These are phyloP conservation scores for Solanum hybrid DNA, from an alignment of 305 asterid species.

Conservation along the genomic window DNA sequence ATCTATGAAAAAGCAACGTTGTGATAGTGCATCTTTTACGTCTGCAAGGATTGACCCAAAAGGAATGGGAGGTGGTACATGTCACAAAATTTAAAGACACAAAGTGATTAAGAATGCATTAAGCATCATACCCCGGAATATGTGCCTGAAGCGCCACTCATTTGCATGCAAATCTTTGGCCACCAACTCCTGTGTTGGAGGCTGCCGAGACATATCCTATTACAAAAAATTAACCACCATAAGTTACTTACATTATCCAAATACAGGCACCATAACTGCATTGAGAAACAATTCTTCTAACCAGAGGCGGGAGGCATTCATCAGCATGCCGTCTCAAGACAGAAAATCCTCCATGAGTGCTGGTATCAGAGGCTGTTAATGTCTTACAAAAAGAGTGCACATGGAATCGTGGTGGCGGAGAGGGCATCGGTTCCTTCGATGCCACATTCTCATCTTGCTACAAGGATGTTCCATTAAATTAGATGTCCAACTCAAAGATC, in stretches of 20 bases:
- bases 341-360: conserved; percentile 20
- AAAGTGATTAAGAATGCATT: background rate
- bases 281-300: conserved; percentile 11
- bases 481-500: conserved; percentile 6
- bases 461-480: conserved; percentile 6
- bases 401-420: conserved; percentile 10
- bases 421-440: conserved; percentile 39
- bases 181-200: conserved; percentile 87
- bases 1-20: background rate
- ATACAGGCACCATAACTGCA: background rate
- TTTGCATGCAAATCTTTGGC: conserved; percentile 90
- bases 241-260: background rate
- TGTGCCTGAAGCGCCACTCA: conserved; percentile 89
- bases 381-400: conserved; percentile 19
- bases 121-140: conserved; percentile 66
- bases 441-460: conserved; percentile 71
- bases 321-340: conserved; percentile 17
- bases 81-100: background rate
- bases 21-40: background rate
- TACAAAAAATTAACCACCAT: background rate
- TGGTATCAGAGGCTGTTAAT: conserved; percentile 17
- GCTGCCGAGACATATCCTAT: conserved; percentile 91
- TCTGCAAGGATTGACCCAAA: background rate
- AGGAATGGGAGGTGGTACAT: background rate
- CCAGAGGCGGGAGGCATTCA: conserved; percentile 19